phyloP scores from a whole-genome alignment of 2,329 filamentous ascomycete species.

The Microthyrium microscopicum region DNA sequence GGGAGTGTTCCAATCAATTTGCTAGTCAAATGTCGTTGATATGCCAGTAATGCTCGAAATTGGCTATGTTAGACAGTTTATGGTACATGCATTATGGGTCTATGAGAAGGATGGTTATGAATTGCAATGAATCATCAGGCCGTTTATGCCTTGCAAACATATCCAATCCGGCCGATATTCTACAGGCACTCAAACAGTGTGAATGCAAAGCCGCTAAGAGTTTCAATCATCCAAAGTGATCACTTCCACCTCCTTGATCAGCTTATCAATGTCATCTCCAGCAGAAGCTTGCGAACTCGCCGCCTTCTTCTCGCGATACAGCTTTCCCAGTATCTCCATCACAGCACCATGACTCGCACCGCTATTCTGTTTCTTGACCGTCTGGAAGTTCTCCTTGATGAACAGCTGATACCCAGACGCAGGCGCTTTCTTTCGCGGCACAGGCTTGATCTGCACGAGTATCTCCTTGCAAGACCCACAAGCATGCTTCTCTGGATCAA shows the following conservation, averaged over 20 bases:
- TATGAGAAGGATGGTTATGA: too few relatives aligned
- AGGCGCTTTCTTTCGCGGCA: too few relatives aligned
- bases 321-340: conserved; percentile 49
- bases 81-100: too few relatives aligned
- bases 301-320: conserved; percentile 38
- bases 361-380: conserved; percentile 39
- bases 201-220: too few relatives aligned
- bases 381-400: conserved; percentile 51
- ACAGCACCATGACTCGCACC: conserved; percentile 47
- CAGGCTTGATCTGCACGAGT: conserved; percentile 65
- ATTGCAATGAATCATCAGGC: too few relatives aligned
- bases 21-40: too few relatives aligned
- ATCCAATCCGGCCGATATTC: too few relatives aligned
- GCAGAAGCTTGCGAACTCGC: conserved; percentile 2
- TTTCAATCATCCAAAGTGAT: conserved; percentile 9
- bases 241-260: conserved; percentile 8
- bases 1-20: too few relatives aligned
- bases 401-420: conserved; percentile 34
- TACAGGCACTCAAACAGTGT: too few relatives aligned
- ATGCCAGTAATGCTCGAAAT: too few relatives aligned
- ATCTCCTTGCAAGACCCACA: conserved; percentile 59
- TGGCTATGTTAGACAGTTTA: too few relatives aligned
- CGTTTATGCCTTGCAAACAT: too few relatives aligned
- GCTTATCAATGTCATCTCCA: conserved; percentile 4
- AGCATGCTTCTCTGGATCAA: conserved; percentile 52